Evolutionary conservation across 2,329 filamentous ascomycete species (phyloP).

Genomic region (Fusarium drepaniforme): DNA sequence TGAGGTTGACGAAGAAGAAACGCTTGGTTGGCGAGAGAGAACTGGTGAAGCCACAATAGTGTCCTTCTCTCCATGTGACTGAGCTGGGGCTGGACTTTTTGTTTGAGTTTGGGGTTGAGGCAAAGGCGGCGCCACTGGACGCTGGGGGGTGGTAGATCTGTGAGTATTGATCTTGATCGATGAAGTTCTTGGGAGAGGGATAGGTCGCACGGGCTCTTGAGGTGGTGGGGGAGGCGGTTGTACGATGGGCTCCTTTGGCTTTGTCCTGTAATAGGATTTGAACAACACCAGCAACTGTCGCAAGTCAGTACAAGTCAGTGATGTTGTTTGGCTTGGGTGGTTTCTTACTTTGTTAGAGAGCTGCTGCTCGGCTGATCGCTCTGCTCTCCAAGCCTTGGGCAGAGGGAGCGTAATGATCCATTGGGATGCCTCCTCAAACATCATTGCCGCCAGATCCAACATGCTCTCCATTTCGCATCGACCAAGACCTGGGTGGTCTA

Average conservation of each 20-base stretch:
- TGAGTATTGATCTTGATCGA: constrained; percentile 56
- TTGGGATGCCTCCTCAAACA: constrained; percentile 59
- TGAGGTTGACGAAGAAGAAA: constrained; percentile 32
- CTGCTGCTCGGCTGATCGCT: constrained; percentile 51
- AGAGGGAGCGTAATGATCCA: constrained; percentile 57
- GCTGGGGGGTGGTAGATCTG: constrained; percentile 43
- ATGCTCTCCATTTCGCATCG: constrained; percentile 57
- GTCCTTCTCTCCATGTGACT: constrained; percentile 34
- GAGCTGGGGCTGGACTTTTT: constrained; percentile 24
- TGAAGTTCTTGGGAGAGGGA: constrained; percentile 46
- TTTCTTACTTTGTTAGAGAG: constrained; percentile 52
- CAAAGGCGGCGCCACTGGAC: constrained; percentile 13
- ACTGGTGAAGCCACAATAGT: constrained; percentile 45
- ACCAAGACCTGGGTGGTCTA: constrained; percentile 55
- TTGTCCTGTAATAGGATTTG: constrained; percentile 53
- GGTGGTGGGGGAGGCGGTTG: constrained; percentile 34
- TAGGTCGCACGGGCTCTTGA: constrained; percentile 45
- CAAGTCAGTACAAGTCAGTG: constrained; percentile 31
- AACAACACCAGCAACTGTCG: constrained; percentile 53
- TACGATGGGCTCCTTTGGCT: constrained; percentile 46
- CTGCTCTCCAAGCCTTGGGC: constrained; percentile 56
- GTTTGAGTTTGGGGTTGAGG: not conserved
- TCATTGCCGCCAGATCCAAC: constrained; percentile 59
- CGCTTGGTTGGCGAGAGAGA: constrained; percentile 41
- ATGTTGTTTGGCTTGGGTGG: not conserved